Conservation (phyloP, 116 monocot genomes). For the Papilionanthe hybrid region DNA sequence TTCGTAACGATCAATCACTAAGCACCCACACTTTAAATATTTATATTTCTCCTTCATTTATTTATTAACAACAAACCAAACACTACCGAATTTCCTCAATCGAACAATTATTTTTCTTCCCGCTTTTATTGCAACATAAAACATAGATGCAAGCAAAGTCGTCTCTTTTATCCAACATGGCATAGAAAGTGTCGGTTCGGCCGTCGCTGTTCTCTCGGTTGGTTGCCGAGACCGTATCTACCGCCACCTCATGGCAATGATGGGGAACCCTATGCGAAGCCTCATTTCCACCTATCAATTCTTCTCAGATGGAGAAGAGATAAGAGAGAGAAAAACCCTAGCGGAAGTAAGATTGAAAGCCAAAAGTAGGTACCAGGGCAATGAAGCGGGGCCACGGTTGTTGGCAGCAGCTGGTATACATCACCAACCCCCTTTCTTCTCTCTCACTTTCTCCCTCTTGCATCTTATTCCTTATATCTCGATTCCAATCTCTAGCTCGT, state of each 20-base stretch:
- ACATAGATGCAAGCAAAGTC: no score
- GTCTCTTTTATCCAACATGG: background rate
- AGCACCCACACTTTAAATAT: no score
- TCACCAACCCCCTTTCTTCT: background rate
- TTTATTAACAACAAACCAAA: no score
- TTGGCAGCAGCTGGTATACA: background rate
- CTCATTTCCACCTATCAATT: conserved; percentile 1
- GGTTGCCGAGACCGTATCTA: background rate
- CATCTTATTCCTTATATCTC: background rate
- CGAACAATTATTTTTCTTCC: no score
- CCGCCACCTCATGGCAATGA: conserved; percentile 5
- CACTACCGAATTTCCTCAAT: no score
- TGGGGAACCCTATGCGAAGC: background rate
- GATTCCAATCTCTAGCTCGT: background rate
- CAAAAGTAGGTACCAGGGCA: background rate
- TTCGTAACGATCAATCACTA: no score
- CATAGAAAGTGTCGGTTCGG: background rate
- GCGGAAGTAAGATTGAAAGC: background rate
- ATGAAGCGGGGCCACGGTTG: conserved; percentile 3
- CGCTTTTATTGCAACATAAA: no score
- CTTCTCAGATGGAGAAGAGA: conserved; percentile 2
- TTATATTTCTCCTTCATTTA: no score
- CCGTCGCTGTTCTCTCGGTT: conserved; percentile 4
- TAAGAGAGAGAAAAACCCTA: background rate
- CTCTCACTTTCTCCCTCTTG: background rate